These are phyloP conservation scores for Haplosporangium gracile DNA, from an alignment of 192 early-diverging fungal species.

Conservation along the genomic window DNA sequence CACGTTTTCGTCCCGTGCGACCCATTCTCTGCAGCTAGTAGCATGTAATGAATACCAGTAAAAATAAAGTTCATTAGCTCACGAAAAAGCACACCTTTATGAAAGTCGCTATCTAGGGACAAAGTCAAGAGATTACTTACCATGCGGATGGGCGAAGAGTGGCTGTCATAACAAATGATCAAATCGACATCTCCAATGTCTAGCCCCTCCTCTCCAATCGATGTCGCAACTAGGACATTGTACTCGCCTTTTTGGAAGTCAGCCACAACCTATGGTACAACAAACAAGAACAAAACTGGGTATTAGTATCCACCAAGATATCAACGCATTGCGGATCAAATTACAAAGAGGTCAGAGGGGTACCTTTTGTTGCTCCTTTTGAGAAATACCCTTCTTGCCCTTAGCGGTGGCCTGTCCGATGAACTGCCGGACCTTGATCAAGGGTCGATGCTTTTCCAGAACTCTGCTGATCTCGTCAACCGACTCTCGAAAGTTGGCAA, in stretches of 20 bases:
- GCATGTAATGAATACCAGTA: background rate
- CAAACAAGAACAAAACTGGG: background rate
- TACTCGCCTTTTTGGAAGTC: conserved; percentile 83
- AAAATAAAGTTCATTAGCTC: background rate
- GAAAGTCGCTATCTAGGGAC: background rate
- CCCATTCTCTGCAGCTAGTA: conserved; percentile 77
- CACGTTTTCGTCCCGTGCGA: conserved; percentile 82
- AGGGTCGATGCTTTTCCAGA: conserved; percentile 72
- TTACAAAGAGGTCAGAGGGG: background rate
- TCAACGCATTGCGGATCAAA: background rate
- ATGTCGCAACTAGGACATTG: conserved; percentile 92
- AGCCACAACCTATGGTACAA: conserved; percentile 66
- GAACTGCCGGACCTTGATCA: conserved; percentile 80
- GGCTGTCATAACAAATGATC: conserved; percentile 90
- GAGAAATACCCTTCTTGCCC: conserved; percentile 80
- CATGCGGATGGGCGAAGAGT: conserved; percentile 83
- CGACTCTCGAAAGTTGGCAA: conserved; percentile 86
- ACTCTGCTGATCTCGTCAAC: conserved; percentile 86
- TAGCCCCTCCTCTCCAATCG: conserved; percentile 95
- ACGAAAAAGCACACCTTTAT: background rate
- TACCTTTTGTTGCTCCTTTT: conserved; percentile 88
- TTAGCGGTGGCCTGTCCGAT: conserved; percentile 80
- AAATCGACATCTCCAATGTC: conserved; percentile 97
- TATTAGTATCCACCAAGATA: background rate
- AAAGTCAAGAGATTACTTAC: conserved; percentile 49